These are phyloP conservation scores for Eustoma russellianum DNA, from an alignment of 257 asterid genomes.

Conservation along the genomic window DNA sequence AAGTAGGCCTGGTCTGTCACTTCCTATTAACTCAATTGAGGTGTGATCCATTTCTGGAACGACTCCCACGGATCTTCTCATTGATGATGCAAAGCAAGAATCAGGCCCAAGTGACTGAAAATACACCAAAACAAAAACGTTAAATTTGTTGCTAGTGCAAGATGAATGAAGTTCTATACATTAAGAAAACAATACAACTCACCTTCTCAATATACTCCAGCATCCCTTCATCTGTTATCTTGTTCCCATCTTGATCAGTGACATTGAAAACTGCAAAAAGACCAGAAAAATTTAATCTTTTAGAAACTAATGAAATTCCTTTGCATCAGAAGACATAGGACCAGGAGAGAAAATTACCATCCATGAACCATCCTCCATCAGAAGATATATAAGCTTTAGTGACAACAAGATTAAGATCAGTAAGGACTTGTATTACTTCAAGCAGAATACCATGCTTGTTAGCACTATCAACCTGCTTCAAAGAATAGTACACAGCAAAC, in stretches of 20 bases:
- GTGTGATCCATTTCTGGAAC: conserved; percentile 63
- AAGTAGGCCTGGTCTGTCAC: conserved; percentile 71
- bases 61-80: conserved; percentile 52
- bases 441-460: conserved; percentile 88
- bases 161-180: neutral
- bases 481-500: neutral
- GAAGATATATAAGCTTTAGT: conserved; percentile 87
- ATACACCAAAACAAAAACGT: neutral
- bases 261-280: conserved; percentile 54
- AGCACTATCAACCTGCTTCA: conserved; percentile 85
- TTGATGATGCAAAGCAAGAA: conserved; percentile 37
- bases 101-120: conserved; percentile 58
- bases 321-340: too few relatives aligned
- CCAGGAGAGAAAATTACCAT: conserved; percentile 42
- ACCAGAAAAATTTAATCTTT: too few relatives aligned
- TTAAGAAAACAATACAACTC: conserved; percentile 3
- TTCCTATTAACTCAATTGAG: conserved; percentile 63
- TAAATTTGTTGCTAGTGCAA: neutral
- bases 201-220: conserved; percentile 59
- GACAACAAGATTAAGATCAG: conserved; percentile 79
- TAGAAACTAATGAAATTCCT: too few relatives aligned
- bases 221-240: conserved; percentile 46
- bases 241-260: conserved; percentile 45
- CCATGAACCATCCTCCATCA: conserved; percentile 99
- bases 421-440: conserved; percentile 86